These are phyloP conservation scores for Graphiopsis chlorocephala DNA, from an alignment of 2,329 filamentous ascomycete genomes.

Conservation along the genomic window DNA sequence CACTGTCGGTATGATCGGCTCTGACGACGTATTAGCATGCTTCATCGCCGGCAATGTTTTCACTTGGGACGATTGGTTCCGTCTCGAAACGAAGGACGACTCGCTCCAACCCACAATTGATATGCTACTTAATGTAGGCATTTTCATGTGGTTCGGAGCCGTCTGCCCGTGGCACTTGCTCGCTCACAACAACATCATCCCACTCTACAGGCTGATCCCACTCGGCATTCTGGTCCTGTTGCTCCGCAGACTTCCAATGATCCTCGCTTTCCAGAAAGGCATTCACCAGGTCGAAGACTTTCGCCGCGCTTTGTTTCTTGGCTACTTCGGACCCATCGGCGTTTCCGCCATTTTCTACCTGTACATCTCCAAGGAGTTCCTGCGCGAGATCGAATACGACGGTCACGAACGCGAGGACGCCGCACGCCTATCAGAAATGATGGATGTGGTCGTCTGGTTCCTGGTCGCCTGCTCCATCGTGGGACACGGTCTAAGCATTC, in stretches of 20 bases:
- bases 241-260: constrained; percentile 72
- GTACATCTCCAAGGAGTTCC: constrained; percentile 74
- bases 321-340: constrained; percentile 90
- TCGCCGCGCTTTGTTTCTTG: constrained; percentile 78
- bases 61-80: constrained; percentile 93
- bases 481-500: constrained; percentile 79
- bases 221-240: constrained; percentile 75
- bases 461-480: constrained; percentile 78
- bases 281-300: constrained; percentile 76
- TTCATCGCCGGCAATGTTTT: constrained; percentile 91
- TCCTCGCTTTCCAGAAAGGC: constrained; percentile 68
- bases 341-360: constrained; percentile 90
- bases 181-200: constrained; percentile 63
- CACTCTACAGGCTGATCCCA: constrained; percentile 68
- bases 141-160: constrained; percentile 91
- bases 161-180: constrained; percentile 79
- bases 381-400: constrained; percentile 57
- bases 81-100: constrained; percentile 82
- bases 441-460: constrained; percentile 80
- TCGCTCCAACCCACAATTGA: constrained; percentile 92
- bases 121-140: constrained; percentile 83
- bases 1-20: constrained; percentile 82
- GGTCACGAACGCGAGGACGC: constrained; percentile 65
- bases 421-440: constrained; percentile 60
- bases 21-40: constrained; percentile 85